Evolutionary conservation across 352 stramenopile species (phyloP).

Genomic region (Phytopythium delawarense): DNA sequence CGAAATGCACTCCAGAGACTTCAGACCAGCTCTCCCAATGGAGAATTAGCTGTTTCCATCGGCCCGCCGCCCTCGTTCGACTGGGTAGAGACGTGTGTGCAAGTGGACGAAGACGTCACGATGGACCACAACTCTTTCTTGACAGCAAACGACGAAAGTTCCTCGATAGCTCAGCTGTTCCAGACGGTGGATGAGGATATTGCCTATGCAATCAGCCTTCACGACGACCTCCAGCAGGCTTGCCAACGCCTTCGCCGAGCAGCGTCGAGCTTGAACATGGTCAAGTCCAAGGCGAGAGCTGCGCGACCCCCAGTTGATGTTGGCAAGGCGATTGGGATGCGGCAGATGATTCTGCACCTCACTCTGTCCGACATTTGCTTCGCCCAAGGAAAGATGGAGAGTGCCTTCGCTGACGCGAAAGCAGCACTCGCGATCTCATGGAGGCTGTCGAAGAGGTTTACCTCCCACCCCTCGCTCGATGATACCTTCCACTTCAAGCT

Average conservation of each 20-base stretch:
- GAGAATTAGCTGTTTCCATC: neutral
- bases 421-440: conserved; percentile 59
- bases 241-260: conserved; percentile 25
- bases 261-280: conserved; percentile 1
- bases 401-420: conserved; percentile 55
- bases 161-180: conserved; percentile 9
- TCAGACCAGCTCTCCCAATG: conserved; percentile 4
- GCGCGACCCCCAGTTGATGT: conserved; percentile 2
- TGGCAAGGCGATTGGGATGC: conserved; percentile 40
- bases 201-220: conserved; percentile 3
- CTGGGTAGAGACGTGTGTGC: conserved; percentile 14
- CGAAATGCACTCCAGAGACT: conserved; percentile 32
- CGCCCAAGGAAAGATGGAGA: conserved; percentile 29
- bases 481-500: conserved; percentile 30
- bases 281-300: conserved; percentile 8
- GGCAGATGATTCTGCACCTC: conserved; percentile 44
- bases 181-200: conserved; percentile 36
- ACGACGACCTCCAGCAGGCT: conserved; percentile 10
- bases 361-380: conserved; percentile 58
- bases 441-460: conserved; percentile 54
- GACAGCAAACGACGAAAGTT: neutral
- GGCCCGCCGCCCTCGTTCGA: conserved; percentile 20
- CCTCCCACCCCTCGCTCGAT: conserved; percentile 7
- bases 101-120: neutral
- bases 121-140: neutral